Percentiles rank a stretch among this genome's conserved stretches.
Evolutionary conservation across 441 rosid genomes (phyloP).

Genomic region (Jatropha podagrica): DNA sequence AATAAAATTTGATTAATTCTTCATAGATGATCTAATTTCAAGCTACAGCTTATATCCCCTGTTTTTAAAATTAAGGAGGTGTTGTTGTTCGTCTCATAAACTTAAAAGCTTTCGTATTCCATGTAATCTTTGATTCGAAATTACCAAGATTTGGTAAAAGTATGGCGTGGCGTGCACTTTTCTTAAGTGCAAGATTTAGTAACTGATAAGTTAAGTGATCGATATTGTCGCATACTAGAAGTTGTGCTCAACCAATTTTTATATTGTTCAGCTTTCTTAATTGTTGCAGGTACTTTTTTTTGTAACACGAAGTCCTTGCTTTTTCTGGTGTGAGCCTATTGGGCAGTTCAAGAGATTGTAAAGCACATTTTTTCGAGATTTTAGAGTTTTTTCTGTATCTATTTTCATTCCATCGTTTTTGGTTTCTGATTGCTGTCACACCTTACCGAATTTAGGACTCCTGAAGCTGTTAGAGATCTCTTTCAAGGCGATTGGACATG

Average conservation of each 20-base stretch:
- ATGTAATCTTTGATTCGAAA: neutral
- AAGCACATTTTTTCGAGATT: neutral
- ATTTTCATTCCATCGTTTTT: neutral
- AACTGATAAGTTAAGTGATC: slow-evolving; percentile 13
- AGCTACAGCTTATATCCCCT: too few relatives aligned
- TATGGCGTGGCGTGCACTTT: neutral
- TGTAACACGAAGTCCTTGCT: neutral
- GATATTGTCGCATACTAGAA: neutral
- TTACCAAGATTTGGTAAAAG: neutral
- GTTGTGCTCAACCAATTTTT: neutral
- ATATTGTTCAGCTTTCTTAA: neutral
- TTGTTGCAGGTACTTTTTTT: neutral
- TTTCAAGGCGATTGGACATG: slow-evolving; percentile 3
- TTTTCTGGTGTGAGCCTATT: neutral
- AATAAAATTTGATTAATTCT: neutral
- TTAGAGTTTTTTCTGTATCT: neutral
- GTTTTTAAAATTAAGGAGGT: too few relatives aligned
- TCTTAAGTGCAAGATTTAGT: neutral
- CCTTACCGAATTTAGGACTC: slow-evolving; percentile 10
- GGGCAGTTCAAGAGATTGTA: neutral
- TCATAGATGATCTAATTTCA: neutral
- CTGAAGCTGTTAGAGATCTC: slow-evolving; percentile 12
- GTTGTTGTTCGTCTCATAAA: too few relatives aligned
- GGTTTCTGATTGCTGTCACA: neutral
- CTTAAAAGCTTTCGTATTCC: neutral